phyloP scores from a whole-genome alignment of 2,329 filamentous ascomycete genomes.

The Fusarium hostae region DNA sequence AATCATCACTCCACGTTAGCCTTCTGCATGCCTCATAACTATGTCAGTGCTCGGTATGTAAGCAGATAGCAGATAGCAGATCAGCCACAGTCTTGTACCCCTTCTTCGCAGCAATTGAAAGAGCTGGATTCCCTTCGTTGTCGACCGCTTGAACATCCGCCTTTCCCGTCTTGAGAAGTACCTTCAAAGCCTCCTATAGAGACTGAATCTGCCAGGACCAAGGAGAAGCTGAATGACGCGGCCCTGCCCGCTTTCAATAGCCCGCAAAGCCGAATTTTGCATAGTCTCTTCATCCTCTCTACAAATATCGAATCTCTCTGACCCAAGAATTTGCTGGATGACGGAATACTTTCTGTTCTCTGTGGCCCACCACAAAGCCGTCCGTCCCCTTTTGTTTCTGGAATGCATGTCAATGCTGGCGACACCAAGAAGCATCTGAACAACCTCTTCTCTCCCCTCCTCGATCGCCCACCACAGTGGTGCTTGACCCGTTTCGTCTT shows the following conservation, averaged over 20 bases:
- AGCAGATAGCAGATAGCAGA: not conserved
- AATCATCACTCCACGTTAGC: no score
- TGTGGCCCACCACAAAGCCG: not conserved
- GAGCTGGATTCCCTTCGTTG: rapidly evolving
- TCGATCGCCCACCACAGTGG: not conserved
- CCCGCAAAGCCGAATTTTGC: not conserved
- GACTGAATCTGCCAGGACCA: no score
- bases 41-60: no score
- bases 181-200: not conserved
- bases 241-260: not conserved
- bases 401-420: rapidly evolving
- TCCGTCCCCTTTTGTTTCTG: rapidly evolving
- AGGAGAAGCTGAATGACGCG: not conserved
- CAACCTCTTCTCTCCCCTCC: rapidly evolving
- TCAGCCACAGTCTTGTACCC: rapidly evolving
- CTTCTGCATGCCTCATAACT: no score
- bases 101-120: rapidly evolving
- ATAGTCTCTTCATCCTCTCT: not conserved
- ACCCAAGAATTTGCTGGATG: not conserved
- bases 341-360: not conserved
- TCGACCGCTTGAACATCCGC: rapidly evolving
- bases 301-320: not conserved
- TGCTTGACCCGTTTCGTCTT: rapidly evolving
- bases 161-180: not conserved
- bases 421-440: rapidly evolving